These are phyloP conservation scores for Murraya koenigii DNA, from an alignment of 345 rosid species.

Conservation along the genomic window DNA sequence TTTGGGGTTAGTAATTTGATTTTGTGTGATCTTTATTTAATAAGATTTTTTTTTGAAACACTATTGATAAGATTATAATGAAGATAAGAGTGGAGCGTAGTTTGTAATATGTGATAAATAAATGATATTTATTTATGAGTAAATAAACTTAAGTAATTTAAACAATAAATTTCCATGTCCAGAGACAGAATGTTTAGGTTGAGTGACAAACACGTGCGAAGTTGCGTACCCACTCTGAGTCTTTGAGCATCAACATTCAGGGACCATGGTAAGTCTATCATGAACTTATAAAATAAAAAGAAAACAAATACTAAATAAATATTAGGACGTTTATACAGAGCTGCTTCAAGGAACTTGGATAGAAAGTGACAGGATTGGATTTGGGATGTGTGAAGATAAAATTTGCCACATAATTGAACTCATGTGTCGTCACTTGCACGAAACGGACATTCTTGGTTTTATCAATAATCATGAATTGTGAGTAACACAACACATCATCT, in stretches of 20 bases:
- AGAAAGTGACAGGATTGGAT: background rate
- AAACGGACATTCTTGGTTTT: background rate
- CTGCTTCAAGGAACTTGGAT: background rate
- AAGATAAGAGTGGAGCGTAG: no score
- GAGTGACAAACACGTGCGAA: background rate
- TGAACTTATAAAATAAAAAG: background rate
- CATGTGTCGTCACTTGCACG: background rate
- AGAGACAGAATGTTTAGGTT: background rate
- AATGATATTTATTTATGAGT: no score
- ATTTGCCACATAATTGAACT: background rate
- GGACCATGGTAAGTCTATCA: background rate
- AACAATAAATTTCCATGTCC: no score
- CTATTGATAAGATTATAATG: no score
- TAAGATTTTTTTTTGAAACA: no score
- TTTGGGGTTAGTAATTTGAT: no score
- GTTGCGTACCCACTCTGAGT: background rate
- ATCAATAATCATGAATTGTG: background rate
- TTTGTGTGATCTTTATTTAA: no score
- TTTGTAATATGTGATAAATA: no score
- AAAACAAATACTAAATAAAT: background rate
- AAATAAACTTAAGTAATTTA: no score
- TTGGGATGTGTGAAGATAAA: background rate
- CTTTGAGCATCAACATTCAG: background rate
- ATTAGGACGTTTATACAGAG: background rate
- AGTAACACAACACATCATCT: background rate